Evolutionary conservation across 768 basidiomycete species (phyloP), one percentile per base, ranked within the genome.

Genomic region (Psilocybe azurescens): DNA sequence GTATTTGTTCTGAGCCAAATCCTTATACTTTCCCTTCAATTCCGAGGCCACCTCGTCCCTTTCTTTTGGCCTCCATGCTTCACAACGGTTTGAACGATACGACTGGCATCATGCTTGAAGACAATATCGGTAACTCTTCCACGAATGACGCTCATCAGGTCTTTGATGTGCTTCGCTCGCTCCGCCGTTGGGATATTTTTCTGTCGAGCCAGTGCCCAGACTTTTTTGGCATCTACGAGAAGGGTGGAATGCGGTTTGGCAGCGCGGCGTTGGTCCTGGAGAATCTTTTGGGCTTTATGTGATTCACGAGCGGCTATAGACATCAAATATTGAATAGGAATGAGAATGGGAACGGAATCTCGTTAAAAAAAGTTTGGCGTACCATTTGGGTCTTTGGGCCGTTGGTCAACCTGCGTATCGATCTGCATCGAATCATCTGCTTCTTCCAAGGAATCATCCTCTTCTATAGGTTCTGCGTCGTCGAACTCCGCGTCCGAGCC

Each of bases 61-160:
- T 73, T 96, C 90, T 63, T 80, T 67, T 82, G 89, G 18, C 85
- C 81, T 3, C 95, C 95, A 61, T 90, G 86, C 70, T 92, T 95
- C 52, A 97, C 90, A 11, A 91, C 79, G 0, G 87, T 91, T 73
- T 92, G 90, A 20, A 92, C 85, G 62, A 94, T 94, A 65, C 89
- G 85, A 69, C 93, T 94, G 7, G 94, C 94, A 73, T 97, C 94
- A 69, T 97, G 95, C 74, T 95, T 97, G 71, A 93, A 84, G 1
- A 92, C 89, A 39, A 97, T 88, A 33, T 95, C 94, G 62, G 89
- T 88, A 48, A 97, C 88, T 66, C 88, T 87, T 4, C 94, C 94
- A 20, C 90, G 86, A 20, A 95, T 87, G 49, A 89, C 81, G 32
- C 79, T 77, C 86, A 94, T 93, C 8, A 98, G 82, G 29, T 86